Percentiles rank a stretch among this genome's conserved stretches.
phyloP scores from a whole-genome alignment of 805 yeast species.

The Debaryomyces castellii region DNA sequence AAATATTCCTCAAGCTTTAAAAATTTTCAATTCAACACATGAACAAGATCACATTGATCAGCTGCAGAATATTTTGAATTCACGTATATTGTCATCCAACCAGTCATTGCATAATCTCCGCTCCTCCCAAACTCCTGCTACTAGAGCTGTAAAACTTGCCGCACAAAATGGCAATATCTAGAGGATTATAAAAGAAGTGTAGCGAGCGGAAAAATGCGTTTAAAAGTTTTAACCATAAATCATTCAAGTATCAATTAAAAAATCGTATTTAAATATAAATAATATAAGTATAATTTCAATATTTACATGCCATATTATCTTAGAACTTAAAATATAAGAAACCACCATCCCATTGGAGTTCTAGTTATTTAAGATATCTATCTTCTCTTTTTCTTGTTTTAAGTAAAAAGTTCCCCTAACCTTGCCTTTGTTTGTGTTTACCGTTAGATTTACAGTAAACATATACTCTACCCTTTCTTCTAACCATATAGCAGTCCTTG shows the following conservation, averaged over 20 bases:
- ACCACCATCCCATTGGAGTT: not conserved
- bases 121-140: constrained; percentile 27
- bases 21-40: constrained; percentile 6
- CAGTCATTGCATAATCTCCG: constrained; percentile 11
- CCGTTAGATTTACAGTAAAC: constrained; percentile 92
- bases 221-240: not conserved
- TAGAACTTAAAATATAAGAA: not conserved
- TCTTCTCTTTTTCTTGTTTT: no score
- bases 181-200: not conserved
- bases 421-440: constrained; percentile 93
- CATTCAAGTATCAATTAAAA: constrained; percentile 1
- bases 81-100: constrained; percentile 20
- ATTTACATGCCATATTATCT: not conserved
- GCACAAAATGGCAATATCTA: constrained; percentile 15
- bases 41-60: constrained; percentile 4
- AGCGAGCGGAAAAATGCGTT: not conserved
- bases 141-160: constrained; percentile 36
- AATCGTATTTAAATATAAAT: not conserved
- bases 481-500: constrained; percentile 82
- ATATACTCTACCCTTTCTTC: constrained; percentile 92
- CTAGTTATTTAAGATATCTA: no score
- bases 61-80: constrained; percentile 18
- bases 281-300: not conserved
- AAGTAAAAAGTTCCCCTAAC: no score
- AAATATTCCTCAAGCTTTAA: constrained; percentile 3